Base-by-base conservation (phyloP, 345 rosid species). In the Linum usitatissimum region DNA sequence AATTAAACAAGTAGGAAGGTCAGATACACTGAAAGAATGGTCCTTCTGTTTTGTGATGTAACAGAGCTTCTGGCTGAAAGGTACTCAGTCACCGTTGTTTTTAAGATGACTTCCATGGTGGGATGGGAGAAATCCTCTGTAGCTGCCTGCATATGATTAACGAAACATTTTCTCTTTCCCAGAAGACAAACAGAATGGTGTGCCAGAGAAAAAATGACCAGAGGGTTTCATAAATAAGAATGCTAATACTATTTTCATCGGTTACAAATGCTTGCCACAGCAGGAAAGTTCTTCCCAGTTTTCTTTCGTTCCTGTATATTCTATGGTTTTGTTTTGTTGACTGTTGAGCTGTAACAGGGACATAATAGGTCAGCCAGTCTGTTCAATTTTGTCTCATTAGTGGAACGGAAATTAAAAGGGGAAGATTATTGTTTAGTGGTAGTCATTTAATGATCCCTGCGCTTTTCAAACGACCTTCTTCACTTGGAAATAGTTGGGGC, bases 401-500 rank as follows among this genome's bases (percentile, higher is more conserved):
- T 2, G 10, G 38, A 34, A 34, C 6, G 38, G 8, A 34, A 7
- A 34, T 34, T 45, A 45, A 45, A 45, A 10, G 51, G 51, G 14
- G 8, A 34, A 45, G 13, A 12, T 7, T 9, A 45, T 45, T 6
- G 51, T 15, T 45, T 45, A 15, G 51, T 45, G 51, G 51, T 45
- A 15, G 14, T 45, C 23, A 21, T 9, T 8, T 61, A 54, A 60
- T 71, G 38, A 62, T 65, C 70, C 61, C 39, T 13, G 45, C 17
- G n/a, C 34, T 53, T 5, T 39, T 71, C 75, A 90, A 45, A 90
- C 91, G 63, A 81, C 87, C 67, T 77, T 84, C 80, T 80, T 88
- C 60, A 82, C 87, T 73, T 79, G 75, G 63, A 91, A 91, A 71
- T 72, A 86, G 74, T 66, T 65, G 1, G 80, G n/a, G 2, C 80